Evolutionary conservation across 441 rosid species (phyloP).

Genomic region (Pelargonium cotyledonis): DNA sequence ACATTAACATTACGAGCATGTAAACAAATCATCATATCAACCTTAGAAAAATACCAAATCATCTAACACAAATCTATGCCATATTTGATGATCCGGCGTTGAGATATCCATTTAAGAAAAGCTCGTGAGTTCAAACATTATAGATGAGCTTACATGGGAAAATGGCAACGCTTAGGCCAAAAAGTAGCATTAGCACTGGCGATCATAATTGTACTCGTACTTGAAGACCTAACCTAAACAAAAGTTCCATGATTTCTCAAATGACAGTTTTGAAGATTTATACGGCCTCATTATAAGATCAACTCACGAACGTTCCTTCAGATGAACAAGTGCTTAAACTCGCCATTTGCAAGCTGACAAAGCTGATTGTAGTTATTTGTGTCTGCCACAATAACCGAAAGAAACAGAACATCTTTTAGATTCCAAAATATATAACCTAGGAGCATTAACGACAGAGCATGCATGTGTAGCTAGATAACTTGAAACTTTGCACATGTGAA

Average conservation of each 20-base stretch:
- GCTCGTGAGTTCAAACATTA: too few species aligned
- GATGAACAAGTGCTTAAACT: conserved; percentile 63
- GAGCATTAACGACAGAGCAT: background rate
- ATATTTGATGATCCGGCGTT: too few species aligned
- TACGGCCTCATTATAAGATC: background rate
- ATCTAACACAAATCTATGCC: too few species aligned
- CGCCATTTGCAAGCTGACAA: conserved; percentile 87
- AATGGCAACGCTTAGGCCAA: too few species aligned
- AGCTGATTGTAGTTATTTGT: conserved; percentile 58
- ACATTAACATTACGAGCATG: too few species aligned
- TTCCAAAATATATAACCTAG: background rate
- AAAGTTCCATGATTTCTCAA: background rate
- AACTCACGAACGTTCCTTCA: conserved; percentile 21
- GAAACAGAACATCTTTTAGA: background rate
- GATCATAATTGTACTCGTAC: too few species aligned
- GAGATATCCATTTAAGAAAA: too few species aligned
- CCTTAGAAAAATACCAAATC: too few species aligned
- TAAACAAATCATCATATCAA: too few species aligned
- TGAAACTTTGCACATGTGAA: background rate
- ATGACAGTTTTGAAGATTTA: background rate
- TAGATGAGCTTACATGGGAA: too few species aligned
- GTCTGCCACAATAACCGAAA: conserved; percentile 35
- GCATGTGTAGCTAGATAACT: background rate
- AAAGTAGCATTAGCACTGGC: too few species aligned
- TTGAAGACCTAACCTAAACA: background rate